phyloP scores from a whole-genome alignment of 306 rosid genomes.

The Cajanus cajan region DNA sequence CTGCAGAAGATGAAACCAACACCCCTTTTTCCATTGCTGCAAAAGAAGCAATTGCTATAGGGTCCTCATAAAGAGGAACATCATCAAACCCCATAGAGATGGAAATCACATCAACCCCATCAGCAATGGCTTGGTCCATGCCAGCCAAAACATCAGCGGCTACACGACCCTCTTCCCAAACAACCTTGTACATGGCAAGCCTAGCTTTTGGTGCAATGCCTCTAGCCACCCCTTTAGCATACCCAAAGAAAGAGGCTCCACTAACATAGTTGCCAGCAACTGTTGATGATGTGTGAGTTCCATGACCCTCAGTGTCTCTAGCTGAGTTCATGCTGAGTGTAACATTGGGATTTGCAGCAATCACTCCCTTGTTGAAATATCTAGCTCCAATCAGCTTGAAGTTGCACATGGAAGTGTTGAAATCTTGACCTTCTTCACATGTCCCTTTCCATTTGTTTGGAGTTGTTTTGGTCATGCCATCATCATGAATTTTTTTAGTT shows the following conservation, averaged over 20 bases:
- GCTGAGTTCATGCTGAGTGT: constrained; percentile 31
- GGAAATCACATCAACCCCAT: constrained; percentile 42
- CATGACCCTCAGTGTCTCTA: constrained; percentile 28
- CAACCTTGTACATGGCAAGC: constrained; percentile 23
- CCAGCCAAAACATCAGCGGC: constrained; percentile 32
- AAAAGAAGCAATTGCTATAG: constrained; percentile 37
- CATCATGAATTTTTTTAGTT: background rate
- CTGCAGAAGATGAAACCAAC: constrained; percentile 26
- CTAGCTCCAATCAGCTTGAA: no score
- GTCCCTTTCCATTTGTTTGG: constrained; percentile 29
- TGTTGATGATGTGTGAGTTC: constrained; percentile 36
- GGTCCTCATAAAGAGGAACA: constrained; percentile 28
- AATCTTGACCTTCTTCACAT: constrained; percentile 34
- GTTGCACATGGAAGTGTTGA: constrained; percentile 29
- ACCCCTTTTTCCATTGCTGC: constrained; percentile 40
- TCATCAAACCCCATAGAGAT: constrained; percentile 22
- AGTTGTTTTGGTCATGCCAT: constrained; percentile 22
- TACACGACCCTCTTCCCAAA: constrained; percentile 7
- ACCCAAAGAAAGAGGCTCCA: constrained; percentile 25
- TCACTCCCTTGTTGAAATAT: constrained; percentile 37
- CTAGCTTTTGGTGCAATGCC: constrained; percentile 36
- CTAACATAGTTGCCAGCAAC: constrained; percentile 36
- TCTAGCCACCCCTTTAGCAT: constrained; percentile 36
- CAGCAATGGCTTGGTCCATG: constrained; percentile 30
- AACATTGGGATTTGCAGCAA: background rate